phyloP scores from a whole-genome alignment of 495 filamentous ascomycete genomes.

The Filosporella fistucella region DNA sequence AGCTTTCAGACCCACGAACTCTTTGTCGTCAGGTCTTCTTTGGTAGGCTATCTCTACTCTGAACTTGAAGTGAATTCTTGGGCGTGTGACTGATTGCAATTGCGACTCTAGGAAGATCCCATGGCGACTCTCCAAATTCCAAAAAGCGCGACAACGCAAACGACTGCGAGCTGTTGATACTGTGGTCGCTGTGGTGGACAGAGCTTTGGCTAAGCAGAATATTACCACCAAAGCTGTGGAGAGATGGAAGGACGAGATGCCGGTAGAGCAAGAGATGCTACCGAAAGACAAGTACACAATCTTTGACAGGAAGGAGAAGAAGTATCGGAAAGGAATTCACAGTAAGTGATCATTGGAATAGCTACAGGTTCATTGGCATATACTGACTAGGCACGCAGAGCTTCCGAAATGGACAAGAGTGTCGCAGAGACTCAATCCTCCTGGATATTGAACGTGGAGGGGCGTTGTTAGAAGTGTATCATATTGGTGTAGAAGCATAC shows the following conservation, averaged over 20 bases:
- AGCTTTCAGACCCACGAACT: slow-evolving; percentile 71
- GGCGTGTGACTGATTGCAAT: neutral
- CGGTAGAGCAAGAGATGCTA: slow-evolving; percentile 91
- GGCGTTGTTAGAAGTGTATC: slow-evolving; percentile 13
- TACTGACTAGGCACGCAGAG: too few relatives aligned
- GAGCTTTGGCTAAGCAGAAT: slow-evolving; percentile 67
- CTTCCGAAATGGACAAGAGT: slow-evolving; percentile 95
- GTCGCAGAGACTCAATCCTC: slow-evolving; percentile 87
- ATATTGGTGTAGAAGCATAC: slow-evolving; percentile 19
- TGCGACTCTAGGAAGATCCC: slow-evolving; percentile 81
- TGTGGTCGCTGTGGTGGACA: slow-evolving; percentile 72
- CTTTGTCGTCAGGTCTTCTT: slow-evolving; percentile 75
- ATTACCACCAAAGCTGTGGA: slow-evolving; percentile 67
- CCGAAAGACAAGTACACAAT: slow-evolving; percentile 97
- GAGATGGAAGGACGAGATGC: slow-evolving; percentile 93
- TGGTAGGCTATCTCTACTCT: slow-evolving; percentile 50
- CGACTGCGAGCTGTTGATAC: slow-evolving; percentile 82
- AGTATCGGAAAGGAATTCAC: slow-evolving; percentile 92
- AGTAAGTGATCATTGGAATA: slow-evolving; percentile 58
- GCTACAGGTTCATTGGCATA: too few relatives aligned
- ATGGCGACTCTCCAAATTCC: slow-evolving; percentile 86
- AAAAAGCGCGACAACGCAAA: slow-evolving; percentile 85
- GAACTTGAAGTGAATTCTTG: neutral
- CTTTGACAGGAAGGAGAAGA: slow-evolving; percentile 93
- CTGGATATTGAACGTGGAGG: slow-evolving; percentile 66